A percentile compares a stretch with the other conserved stretches of the same genome.
Evolutionary conservation across 1,139 yeast genomes (phyloP).

Genomic region (Pichia norvegensis): DNA sequence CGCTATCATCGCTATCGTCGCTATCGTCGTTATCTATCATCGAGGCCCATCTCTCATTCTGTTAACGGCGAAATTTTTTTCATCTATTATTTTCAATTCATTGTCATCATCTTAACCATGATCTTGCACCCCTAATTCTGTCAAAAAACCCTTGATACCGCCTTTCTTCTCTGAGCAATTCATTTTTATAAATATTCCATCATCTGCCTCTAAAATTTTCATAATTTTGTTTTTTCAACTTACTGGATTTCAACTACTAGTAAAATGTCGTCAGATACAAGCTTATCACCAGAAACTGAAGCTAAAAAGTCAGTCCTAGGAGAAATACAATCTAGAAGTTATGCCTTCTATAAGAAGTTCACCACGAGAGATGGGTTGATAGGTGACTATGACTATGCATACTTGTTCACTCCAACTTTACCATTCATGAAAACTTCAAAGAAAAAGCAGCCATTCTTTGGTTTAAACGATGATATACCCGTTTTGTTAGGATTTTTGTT

Average conservation of each 20-base stretch:
- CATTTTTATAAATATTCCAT: not conserved
- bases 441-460: conserved; percentile 70
- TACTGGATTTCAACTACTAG: too few species aligned
- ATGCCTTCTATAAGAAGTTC: conserved; percentile 14
- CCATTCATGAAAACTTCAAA: conserved; percentile 50
- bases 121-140: too few species aligned
- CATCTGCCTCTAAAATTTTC: too few species aligned
- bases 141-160: too few species aligned
- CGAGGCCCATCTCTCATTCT: too few species aligned
- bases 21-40: too few species aligned
- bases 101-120: too few species aligned
- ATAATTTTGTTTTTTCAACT: too few species aligned
- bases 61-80: too few species aligned
- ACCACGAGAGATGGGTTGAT: conserved; percentile 69
- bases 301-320: not conserved
- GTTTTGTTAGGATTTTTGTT: conserved; percentile 61
- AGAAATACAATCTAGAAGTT: not conserved
- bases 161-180: too few species aligned
- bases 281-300: not conserved
- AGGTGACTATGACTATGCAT: conserved; percentile 77
- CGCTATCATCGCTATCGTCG: not conserved
- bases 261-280: not conserved
- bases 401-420: conserved; percentile 66
- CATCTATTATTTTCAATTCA: too few species aligned
- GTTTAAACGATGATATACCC: conserved; percentile 73